phyloP scores from a whole-genome alignment of 768 basidiomycete genomes.

The Phylloporus sp. region DNA sequence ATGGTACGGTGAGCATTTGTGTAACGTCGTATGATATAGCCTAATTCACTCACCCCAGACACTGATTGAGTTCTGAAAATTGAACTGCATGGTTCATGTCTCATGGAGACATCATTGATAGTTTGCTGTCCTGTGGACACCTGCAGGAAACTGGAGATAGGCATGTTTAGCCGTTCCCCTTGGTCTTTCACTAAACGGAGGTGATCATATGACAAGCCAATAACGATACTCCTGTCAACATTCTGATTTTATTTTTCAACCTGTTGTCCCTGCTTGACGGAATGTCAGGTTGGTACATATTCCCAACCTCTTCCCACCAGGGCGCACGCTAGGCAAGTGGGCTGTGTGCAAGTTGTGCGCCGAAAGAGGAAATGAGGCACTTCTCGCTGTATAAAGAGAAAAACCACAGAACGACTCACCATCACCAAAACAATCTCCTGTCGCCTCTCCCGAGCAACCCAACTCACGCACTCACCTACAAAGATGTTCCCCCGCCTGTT shows the following conservation, averaged over 20 bases:
- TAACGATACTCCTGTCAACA: background rate
- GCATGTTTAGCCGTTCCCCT: too few relatives aligned
- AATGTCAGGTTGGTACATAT: background rate
- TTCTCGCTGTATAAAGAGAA: conserved; percentile 7
- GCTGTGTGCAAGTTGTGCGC: background rate
- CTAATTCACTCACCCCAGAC: too few relatives aligned
- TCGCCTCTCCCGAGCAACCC: too few relatives aligned
- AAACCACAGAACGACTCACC: background rate
- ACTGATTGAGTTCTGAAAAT: too few relatives aligned
- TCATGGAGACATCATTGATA: too few relatives aligned
- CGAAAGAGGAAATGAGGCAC: background rate
- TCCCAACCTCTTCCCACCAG: background rate
- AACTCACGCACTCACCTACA: background rate
- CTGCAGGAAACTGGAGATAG: too few relatives aligned
- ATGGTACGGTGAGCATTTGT: too few relatives aligned
- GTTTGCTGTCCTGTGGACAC: too few relatives aligned
- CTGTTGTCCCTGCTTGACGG: background rate
- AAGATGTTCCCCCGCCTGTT: conserved; percentile 9
- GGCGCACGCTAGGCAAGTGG: background rate
- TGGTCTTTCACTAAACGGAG: too few relatives aligned
- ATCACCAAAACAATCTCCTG: background rate
- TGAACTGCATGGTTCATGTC: too few relatives aligned
- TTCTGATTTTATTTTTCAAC: background rate
- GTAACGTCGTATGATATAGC: too few relatives aligned
- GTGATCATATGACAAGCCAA: background rate